phyloP scores from a whole-genome alignment of 1,139 yeast genomes.

The Candida pseudoviswanathii region DNA sequence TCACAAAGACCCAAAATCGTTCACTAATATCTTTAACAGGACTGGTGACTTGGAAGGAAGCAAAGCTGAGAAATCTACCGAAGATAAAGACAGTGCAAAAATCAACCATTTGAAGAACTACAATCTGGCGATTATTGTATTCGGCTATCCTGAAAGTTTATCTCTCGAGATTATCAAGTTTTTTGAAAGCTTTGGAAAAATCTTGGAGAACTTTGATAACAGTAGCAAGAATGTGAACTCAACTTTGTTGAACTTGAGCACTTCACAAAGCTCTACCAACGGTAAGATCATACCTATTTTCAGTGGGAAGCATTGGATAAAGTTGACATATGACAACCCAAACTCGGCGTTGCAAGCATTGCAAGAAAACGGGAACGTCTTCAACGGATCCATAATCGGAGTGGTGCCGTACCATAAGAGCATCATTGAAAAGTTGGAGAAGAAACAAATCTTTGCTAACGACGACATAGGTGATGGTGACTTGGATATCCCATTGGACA shows the following conservation, averaged over 20 bases:
- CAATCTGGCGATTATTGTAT: constrained; percentile 72
- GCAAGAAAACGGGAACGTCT: constrained; percentile 74
- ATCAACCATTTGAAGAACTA: constrained; percentile 2
- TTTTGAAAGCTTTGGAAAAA: constrained; percentile 78
- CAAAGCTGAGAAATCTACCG: constrained; percentile 3
- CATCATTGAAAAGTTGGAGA: constrained; percentile 64
- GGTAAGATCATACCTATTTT: constrained; percentile 58
- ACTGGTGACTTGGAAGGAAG: constrained; percentile 11
- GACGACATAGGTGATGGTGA: constrained; percentile 61
- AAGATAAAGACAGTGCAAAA: constrained; percentile 8
- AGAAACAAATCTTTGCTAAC: constrained; percentile 49
- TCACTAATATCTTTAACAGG: constrained; percentile 47
- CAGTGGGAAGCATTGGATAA: constrained; percentile 88
- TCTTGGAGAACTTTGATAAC: constrained; percentile 71
- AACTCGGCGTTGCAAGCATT: constrained; percentile 81
- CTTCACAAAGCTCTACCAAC: constrained; percentile 16
- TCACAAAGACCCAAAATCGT: constrained; percentile 49
- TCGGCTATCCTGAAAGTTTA: constrained; percentile 83
- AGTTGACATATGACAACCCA: constrained; percentile 77
- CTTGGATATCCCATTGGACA: constrained; percentile 17
- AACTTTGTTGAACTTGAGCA: constrained; percentile 11
- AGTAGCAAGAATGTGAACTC: constrained; percentile 15
- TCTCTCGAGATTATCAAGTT: constrained; percentile 69
- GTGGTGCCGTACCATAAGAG: constrained; percentile 69
- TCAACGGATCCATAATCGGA: constrained; percentile 74